Base-by-base conservation (phyloP, 768 basidiomycete genomes). In the Podaxis mareebaensis region DNA sequence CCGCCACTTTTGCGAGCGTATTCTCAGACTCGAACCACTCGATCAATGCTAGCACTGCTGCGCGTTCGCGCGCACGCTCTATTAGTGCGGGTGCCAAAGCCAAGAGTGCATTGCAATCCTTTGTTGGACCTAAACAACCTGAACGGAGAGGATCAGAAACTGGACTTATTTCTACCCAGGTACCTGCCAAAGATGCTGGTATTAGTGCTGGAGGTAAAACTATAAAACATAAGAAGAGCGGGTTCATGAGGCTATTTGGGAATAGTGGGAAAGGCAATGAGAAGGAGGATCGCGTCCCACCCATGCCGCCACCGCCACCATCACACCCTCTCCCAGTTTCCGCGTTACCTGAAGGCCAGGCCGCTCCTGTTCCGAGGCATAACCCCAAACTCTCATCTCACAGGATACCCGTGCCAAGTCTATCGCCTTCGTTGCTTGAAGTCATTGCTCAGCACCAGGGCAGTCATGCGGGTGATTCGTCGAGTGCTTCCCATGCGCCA, bases 141-240 rank as follows among this genome's bases (percentile, higher is more conserved):
- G 83, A 85, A 60, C 72, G 75, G 33, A 76, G 74, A 42, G 82
- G 81, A 53, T 76, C 77, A 4, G 85, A 83, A 38, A 71, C 76
- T 2, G 61, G 65, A 26, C 53, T 71, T 4, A 24, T 63, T 46
- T 58, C 67, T 48, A 66, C 60, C 40, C 65, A 67, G 60, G 49
- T 58, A 8, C 30, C 53, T 12, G 60, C 51, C 46, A 63, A 42
- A 42, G 61, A 63, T 28, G 17, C 59, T 28, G 48, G 33, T 12
- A 10, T 64, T 61, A 64, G 57, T 49, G 66, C 71, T 54, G 69
- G 77, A 28, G 77, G 76, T 10, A 89, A 85, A 67, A 66, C 75
- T 1, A 72, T 93, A 55, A 91, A 84, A 68, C 88, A 89, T 64
- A 92, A 90, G 78, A 93, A 89, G 72, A 93, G 91, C 66, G 92